Conservation (phyloP, 129 eudicot species). For the Sambucus nigra region DNA sequence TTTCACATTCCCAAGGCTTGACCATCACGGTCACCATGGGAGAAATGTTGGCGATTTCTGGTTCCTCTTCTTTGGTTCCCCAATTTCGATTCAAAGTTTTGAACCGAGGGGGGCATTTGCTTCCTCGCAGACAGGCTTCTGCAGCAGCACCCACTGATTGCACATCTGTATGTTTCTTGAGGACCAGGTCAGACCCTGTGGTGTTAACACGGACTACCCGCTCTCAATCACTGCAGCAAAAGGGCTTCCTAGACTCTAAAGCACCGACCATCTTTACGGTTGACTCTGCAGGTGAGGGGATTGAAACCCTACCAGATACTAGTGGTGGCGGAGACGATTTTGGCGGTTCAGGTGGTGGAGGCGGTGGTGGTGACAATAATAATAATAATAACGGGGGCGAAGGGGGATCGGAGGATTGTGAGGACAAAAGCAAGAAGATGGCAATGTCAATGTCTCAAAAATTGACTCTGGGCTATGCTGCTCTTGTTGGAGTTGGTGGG, state of each 20-base stretch:
- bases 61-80: slow-evolving; percentile 47
- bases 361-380: slow-evolving; percentile 36
- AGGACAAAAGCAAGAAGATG: slow-evolving; percentile 33
- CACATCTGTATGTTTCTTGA: slow-evolving; percentile 13
- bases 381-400: slow-evolving; percentile 22
- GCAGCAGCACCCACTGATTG: slow-evolving; percentile 15
- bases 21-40: slow-evolving; percentile 54
- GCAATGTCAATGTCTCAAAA: slow-evolving; percentile 94
- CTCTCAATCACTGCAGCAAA: slow-evolving; percentile 17
- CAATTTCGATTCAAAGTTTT: slow-evolving; percentile 22
- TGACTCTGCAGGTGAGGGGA: slow-evolving; percentile 33
- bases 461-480: slow-evolving; percentile 75
- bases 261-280: slow-evolving; percentile 43
- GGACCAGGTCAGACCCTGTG: slow-evolving; percentile 16
- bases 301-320: slow-evolving; percentile 35
- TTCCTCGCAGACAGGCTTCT: slow-evolving; percentile 16
- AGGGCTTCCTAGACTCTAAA: slow-evolving; percentile 30
- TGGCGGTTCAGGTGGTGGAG: slow-evolving; percentile 31
- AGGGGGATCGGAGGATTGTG: slow-evolving; percentile 39
- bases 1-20: slow-evolving; percentile 20
- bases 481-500: slow-evolving; percentile 74
- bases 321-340: slow-evolving; percentile 36
- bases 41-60: slow-evolving; percentile 41
- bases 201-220: no score
- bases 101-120: slow-evolving; percentile 18